Percentiles rank a stretch among this genome's conserved stretches.
phyloP scores from a whole-genome alignment of 306 rosid genomes.

The Mucuna pruriens region DNA sequence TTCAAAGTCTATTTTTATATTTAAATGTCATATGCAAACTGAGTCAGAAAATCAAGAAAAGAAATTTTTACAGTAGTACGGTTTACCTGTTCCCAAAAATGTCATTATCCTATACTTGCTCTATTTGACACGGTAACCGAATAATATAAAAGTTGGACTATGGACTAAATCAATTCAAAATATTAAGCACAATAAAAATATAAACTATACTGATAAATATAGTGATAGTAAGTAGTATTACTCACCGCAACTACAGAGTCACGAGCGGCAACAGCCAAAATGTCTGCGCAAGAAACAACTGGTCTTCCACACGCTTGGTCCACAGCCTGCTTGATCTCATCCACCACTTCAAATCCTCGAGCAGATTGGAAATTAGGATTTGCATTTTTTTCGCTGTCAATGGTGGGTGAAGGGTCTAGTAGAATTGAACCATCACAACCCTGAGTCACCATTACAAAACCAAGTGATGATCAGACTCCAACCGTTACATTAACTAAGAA shows the following conservation, averaged over 20 bases:
- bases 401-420: conserved; percentile 42
- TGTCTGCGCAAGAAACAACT: conserved; percentile 58
- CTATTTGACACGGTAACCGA: background rate
- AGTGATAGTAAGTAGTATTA: background rate
- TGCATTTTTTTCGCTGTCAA: conserved; percentile 52
- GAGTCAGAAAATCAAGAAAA: background rate
- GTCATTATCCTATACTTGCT: background rate
- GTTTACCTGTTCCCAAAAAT: background rate
- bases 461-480: background rate
- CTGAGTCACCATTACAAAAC: conserved; percentile 22
- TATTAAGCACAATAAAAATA: background rate
- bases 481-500: background rate
- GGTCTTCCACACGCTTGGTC: conserved; percentile 47
- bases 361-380: background rate
- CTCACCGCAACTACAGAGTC: conserved; percentile 46
- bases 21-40: background rate
- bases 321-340: conserved; percentile 43
- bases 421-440: conserved; percentile 60
- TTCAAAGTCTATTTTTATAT: background rate
- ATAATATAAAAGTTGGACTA: background rate
- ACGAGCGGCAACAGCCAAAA: conserved; percentile 48
- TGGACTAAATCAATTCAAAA: background rate
- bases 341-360: conserved; percentile 54
- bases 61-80: background rate
- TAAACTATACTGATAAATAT: background rate